phyloP scores from a whole-genome alignment of 306 rosid species.

The Cucumis sativus region Cucumber_9930_V3 NC_026656.2:3933001-3933500 shows the following conservation, averaged over 20 bases:
- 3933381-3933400: conserved; percentile 72
- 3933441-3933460: conserved; percentile 2
- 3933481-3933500: conserved; percentile 24
- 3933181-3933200: conserved; percentile 30
- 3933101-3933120: conserved; percentile 88
- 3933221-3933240: conserved; percentile 47
- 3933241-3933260: conserved; percentile 66
- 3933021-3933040: neutral
- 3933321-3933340: conserved; percentile 19
- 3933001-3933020: neutral
- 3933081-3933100: conserved; percentile 59
- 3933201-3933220: conserved; percentile 64
- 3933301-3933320: conserved; percentile 76
- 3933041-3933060: conserved; percentile 45
- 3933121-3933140: conserved; percentile 1
- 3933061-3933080: conserved; percentile 96
- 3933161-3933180: neutral
- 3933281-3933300: conserved; percentile 64
- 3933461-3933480: conserved; percentile 7
- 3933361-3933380: conserved; percentile 90
- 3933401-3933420: conserved; percentile 37
- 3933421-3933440: conserved; percentile 19
- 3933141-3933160: neutral
- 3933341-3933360: conserved; percentile 41
- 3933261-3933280: conserved; percentile 62